Evolutionary conservation across 2,329 filamentous ascomycete genomes (phyloP).

Genomic region (Fusarium sp.): DNA sequence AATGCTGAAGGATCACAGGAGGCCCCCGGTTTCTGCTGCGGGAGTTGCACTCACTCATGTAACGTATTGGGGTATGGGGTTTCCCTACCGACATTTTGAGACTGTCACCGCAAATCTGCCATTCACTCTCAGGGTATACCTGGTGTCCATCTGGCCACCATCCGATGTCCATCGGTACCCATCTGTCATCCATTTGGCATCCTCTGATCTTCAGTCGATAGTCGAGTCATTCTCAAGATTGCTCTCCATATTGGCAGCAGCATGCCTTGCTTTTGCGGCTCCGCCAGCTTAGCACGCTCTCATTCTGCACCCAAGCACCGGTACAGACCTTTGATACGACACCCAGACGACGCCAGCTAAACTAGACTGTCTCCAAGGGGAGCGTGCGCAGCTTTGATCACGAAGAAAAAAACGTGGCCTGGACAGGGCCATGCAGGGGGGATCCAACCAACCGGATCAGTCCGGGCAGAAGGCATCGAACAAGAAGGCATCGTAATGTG

Average conservation of each 20-base stretch:
- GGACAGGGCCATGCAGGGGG: neutral
- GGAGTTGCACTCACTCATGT: neutral
- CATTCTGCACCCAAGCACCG: neutral
- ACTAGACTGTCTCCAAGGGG: slow-evolving; percentile 4
- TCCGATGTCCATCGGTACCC: neutral
- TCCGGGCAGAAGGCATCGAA: slow-evolving; percentile 15
- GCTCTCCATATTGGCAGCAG: neutral
- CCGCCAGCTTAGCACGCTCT: slow-evolving; percentile 7
- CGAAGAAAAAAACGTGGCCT: slow-evolving; percentile 19
- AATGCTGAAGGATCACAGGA: neutral
- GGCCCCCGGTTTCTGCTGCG: neutral
- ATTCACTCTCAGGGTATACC: neutral
- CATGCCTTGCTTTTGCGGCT: slow-evolving; percentile 29
- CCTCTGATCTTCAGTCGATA: neutral
- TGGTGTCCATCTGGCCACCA: neutral
- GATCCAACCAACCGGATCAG: neutral
- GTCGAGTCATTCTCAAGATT: neutral
- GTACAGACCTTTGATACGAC: neutral
- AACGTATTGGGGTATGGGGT: neutral
- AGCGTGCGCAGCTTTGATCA: neutral
- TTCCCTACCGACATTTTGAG: neutral
- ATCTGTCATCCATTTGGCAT: too few relatives aligned
- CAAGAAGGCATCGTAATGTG: neutral
- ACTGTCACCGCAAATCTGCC: neutral
- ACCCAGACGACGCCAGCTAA: neutral